Conservation (phyloP, 352 stramenopile genomes). For the Phytophthora multivora region DNA sequence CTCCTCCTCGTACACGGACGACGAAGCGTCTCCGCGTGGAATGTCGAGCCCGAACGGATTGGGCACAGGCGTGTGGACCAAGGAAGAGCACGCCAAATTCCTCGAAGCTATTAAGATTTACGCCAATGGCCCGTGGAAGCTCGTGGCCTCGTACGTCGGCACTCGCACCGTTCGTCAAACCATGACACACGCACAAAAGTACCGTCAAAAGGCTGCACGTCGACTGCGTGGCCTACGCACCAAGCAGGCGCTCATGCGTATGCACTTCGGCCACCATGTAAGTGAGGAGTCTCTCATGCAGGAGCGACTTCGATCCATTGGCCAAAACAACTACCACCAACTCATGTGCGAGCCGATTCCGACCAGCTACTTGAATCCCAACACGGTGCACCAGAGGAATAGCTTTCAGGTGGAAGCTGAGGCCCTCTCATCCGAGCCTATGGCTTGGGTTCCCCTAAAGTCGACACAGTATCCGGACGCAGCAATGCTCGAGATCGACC, state of each 20-base stretch:
- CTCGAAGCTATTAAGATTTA: slow-evolving; percentile 80
- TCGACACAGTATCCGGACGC: slow-evolving; percentile 18
- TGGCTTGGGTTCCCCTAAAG: slow-evolving; percentile 13
- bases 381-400: background rate
- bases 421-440: background rate
- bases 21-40: slow-evolving; percentile 23
- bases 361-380: slow-evolving; percentile 1
- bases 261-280: slow-evolving; percentile 67
- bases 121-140: slow-evolving; percentile 68
- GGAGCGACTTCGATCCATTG: slow-evolving; percentile 55
- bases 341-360: slow-evolving; percentile 12
- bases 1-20: slow-evolving; percentile 26
- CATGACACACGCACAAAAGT: slow-evolving; percentile 82
- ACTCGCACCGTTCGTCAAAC: slow-evolving; percentile 77
- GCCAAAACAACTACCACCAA: slow-evolving; percentile 7
- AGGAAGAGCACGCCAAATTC: slow-evolving; percentile 70
- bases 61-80: slow-evolving; percentile 60
- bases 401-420: background rate
- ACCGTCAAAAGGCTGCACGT: slow-evolving; percentile 64
- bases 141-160: slow-evolving; percentile 64
- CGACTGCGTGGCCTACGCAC: slow-evolving; percentile 65
- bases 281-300: slow-evolving; percentile 69
- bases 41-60: slow-evolving; percentile 16
- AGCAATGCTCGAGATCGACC: slow-evolving; percentile 14
- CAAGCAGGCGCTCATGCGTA: slow-evolving; percentile 76